Evolutionary conservation across 2,329 filamentous ascomycete genomes (phyloP), one percentile per base, ranked within the genome.

Genomic region (Monosporascus sp.): DNA sequence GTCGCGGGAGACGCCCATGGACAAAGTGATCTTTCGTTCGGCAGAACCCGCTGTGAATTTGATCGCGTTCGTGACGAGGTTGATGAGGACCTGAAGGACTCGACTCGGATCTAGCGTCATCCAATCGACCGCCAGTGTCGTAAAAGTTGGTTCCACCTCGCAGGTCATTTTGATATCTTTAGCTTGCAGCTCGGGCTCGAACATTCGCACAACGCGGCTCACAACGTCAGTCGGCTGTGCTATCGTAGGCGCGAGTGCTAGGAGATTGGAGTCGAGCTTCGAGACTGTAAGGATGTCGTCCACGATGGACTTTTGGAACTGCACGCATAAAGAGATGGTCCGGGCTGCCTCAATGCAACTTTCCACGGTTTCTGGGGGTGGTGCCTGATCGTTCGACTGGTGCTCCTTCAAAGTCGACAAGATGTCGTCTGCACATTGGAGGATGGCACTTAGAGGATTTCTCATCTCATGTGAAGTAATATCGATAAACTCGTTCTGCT

Each of bases 221-320:
- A 90, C 80, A 43, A 91, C 81, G 8, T 78, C 77, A 50, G 88
- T 74, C 0, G 88, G 87, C 60, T 88, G 82, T 2, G 85, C 82
- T 14, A 84, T 84, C 20, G 86, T 82, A 1, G 88, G 88, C 1
- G 87, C 87, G 7, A 92, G 84, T 3, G 86, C 79, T 14, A 93
- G 73, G 66, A 91, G 81, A 40, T 86, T 85, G 3, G 87, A 88
- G 64, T 93, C 88, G 31, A 93, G 78, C 65, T 92, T 90, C 3
- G 85, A 88, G 61, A 89, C 78, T 9, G 85, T 89, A 40, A 90
- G 71, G 26, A 90, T 85, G 63, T 90, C 86, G 62, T 90, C 86
- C n/a, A 90, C 84, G 45, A 90, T 89, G 8, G 85, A 76, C 69
- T 91, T 91, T 66, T 93, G 89, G 68, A 93, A 88, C 61, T 90